Evolutionary conservation across 1,284 basidiomycete genomes (phyloP).

Genomic region (Farysia itapuensis): DNA sequence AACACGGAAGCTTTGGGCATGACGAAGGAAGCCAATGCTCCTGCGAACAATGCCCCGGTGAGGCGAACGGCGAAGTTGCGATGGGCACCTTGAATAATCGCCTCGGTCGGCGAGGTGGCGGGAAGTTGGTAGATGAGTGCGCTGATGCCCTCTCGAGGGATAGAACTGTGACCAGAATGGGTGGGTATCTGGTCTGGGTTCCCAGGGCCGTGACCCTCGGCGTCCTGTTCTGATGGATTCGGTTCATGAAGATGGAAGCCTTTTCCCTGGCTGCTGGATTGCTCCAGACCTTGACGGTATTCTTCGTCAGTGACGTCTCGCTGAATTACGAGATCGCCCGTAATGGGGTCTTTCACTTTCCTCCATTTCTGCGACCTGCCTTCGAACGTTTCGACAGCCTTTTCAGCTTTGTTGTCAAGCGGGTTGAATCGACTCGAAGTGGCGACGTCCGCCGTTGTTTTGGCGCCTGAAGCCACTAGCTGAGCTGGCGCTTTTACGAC

Average conservation of each 20-base stretch:
- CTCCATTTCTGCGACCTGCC: background rate
- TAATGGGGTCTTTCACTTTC: slow-evolving; percentile 1
- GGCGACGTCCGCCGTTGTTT: background rate
- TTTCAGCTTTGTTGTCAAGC: background rate
- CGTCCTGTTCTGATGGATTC: no score
- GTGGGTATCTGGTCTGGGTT: background rate
- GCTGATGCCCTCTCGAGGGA: background rate
- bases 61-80: background rate
- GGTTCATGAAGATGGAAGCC: background rate
- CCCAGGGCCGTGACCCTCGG: background rate
- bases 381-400: background rate
- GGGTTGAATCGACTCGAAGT: background rate
- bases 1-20: background rate
- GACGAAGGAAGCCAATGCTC: background rate
- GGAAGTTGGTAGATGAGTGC: background rate
- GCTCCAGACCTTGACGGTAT: background rate
- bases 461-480: background rate
- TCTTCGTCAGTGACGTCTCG: slow-evolving; percentile 1
- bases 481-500: background rate
- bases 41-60: background rate
- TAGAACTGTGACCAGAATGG: background rate
- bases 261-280: background rate
- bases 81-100: background rate
- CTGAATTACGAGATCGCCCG: background rate
- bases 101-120: background rate